These are phyloP conservation scores for Moricandia arvensis DNA, from an alignment of 345 rosid genomes.

Conservation along the genomic window DNA sequence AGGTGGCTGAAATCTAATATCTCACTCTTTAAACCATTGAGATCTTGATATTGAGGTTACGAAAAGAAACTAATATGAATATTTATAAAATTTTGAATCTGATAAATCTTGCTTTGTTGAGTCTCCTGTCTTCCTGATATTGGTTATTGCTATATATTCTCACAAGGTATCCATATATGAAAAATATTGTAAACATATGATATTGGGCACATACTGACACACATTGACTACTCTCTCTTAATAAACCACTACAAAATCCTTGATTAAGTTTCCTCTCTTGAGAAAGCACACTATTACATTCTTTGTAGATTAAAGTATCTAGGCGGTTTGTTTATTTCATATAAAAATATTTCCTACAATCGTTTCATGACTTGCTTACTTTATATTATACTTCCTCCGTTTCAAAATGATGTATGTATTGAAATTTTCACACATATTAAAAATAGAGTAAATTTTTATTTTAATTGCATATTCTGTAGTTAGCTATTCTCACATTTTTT, in stretches of 20 bases:
- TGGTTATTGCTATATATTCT: background rate
- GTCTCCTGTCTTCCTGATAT: background rate
- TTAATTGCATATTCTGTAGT: too few relatives aligned
- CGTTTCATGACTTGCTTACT: background rate
- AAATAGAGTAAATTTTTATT: too few relatives aligned
- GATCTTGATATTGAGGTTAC: background rate
- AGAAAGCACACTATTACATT: background rate
- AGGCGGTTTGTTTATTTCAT: background rate
- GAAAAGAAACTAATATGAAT: background rate
- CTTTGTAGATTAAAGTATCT: background rate
- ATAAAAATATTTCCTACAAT: background rate
- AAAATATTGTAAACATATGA: background rate
- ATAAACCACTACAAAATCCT: background rate
- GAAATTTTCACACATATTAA: too few relatives aligned
- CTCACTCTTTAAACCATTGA: background rate
- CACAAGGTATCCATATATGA: background rate
- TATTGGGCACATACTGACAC: background rate
- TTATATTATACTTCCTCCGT: background rate
- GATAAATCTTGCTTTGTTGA: background rate
- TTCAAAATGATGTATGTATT: too few relatives aligned
- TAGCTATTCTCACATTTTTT: too few relatives aligned
- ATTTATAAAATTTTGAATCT: background rate
- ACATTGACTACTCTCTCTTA: background rate
- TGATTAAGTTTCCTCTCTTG: background rate
- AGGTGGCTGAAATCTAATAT: background rate